Base-by-base conservation (phyloP, 345 rosid species). In the Lepidium aucheri region DNA sequence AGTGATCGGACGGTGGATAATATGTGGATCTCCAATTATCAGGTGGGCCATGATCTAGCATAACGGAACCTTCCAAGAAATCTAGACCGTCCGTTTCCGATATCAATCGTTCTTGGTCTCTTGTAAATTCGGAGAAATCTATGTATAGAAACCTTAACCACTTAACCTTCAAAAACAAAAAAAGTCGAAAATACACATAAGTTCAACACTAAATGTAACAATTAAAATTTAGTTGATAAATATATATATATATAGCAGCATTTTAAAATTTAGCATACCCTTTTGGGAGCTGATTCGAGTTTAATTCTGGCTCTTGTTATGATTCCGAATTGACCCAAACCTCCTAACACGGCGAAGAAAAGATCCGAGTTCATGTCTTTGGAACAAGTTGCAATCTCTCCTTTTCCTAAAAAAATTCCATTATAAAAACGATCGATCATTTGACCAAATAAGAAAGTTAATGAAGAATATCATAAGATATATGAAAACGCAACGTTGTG, bases 241-340 rank as follows among this genome's bases (percentile, higher is more conserved):
- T 24, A 28, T 9, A n/a, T 9, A 3, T 34, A 22, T 42, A 16
- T 3, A 22, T 6, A 7, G 26, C 34, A 61, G 30, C 10, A 53
- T 53, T 35, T 62, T 26, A 14, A 16, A 16, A 16, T 12, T 43
- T 8, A 39, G 9, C 39, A 30, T 80, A 89, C 92, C 80, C 80
- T 65, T 78, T 76, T 83, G 0, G 90, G 88, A 40, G 92, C 87
- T 22, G 75, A 45, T 42, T 76, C 74, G 11, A 89, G 79, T 41
- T 75, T 75, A 15, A 89, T 84, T 72, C 89, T 80, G 12, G 93
- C 96, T 59, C 96, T 79, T 42, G 90, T 83, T 65, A 86, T 83
- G 0, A 89, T 83, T 2, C 96, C 96, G 53, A 89, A 89, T 68
- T 89, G 96, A 75, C 96, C 96, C 42, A 89, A 74, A n/a, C 96